Conservation (phyloP, 2,329 filamentous ascomycete species). For the Diplocarpon rosae region DNA sequence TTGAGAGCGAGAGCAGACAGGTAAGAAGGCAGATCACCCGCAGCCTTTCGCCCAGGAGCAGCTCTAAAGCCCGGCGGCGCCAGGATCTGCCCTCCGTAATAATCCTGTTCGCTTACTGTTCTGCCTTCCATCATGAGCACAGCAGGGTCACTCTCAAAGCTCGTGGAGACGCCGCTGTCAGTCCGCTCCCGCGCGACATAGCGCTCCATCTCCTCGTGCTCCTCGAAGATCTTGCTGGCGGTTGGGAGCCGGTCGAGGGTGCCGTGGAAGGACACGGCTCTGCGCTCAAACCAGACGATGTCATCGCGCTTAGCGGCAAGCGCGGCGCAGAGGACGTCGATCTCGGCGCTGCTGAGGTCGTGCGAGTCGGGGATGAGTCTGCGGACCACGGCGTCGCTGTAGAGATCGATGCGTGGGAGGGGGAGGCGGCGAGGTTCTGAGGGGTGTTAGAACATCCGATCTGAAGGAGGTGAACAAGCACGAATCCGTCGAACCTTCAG, state of each 20-base stretch:
- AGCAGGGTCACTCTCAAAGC: not conserved
- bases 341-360: not conserved
- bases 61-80: too few species aligned
- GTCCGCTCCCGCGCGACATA: not conserved
- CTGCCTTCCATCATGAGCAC: not conserved
- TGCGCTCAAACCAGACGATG: conserved; percentile 1
- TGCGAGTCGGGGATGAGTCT: not conserved
- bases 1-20: too few species aligned
- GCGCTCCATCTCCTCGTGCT: conserved; percentile 1
- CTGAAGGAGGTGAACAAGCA: not conserved
- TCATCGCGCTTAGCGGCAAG: not conserved
- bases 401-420: conserved; percentile 1
- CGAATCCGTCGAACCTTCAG: too few species aligned
- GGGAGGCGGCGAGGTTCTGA: conserved; percentile 1
- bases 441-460: not conserved
- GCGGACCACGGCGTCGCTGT: not conserved
- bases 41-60: too few species aligned
- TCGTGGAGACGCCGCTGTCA: not conserved
- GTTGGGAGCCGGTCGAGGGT: not conserved
- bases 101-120: too few species aligned
- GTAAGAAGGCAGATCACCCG: too few species aligned
- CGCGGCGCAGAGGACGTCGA: not conserved
- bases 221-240: not conserved
- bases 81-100: too few species aligned
- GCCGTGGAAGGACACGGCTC: not conserved